Conservation (phyloP, 139 green algal genomes). For the Diplosphaera chodatii region DNA sequence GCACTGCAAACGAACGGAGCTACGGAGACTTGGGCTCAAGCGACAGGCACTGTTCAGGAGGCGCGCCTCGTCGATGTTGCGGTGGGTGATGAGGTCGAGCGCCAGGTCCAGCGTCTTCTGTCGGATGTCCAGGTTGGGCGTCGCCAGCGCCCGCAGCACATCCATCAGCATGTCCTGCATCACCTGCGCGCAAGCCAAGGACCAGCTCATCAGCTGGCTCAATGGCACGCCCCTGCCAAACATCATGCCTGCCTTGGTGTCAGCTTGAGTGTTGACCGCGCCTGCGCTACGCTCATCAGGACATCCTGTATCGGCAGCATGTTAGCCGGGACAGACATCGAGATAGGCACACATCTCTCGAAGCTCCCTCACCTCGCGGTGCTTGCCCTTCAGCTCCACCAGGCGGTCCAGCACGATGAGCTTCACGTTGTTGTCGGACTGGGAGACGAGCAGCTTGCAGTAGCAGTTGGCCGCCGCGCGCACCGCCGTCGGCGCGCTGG, state of each 20-base stretch:
- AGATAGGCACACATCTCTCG: too few species aligned
- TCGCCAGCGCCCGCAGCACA: slow-evolving; percentile 83
- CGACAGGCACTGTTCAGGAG: too few species aligned
- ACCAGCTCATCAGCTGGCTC: too few species aligned
- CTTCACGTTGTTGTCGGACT: slow-evolving; percentile 99
- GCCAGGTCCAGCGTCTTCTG: slow-evolving; percentile 92
- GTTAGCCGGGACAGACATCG: too few species aligned
- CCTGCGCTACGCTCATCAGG: too few species aligned
- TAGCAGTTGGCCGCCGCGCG: slow-evolving; percentile 95
- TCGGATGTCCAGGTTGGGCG: slow-evolving; percentile 91
- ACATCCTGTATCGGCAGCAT: too few species aligned
- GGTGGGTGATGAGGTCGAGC: slow-evolving; percentile 84
- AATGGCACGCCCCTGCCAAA: too few species aligned
- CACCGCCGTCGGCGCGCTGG: slow-evolving; percentile 84
- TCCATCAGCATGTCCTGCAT: slow-evolving; percentile 97
- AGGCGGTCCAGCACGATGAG: slow-evolving; percentile 97
- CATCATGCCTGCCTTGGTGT: too few species aligned
- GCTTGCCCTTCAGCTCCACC: slow-evolving; percentile 37
- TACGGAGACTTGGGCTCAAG: too few species aligned
- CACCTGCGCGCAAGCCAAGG: slow-evolving; percentile 51
- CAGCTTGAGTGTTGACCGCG: too few species aligned
- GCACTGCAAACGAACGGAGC: too few species aligned
- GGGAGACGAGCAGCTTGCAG: slow-evolving; percentile 88
- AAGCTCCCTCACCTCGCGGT: too few species aligned
- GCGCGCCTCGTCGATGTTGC: slow-evolving; percentile 80